Percentiles rank a stretch among this genome's conserved stretches.
phyloP scores from a whole-genome alignment of 768 basidiomycete genomes.

The Candolleomyces efflorescens region DNA sequence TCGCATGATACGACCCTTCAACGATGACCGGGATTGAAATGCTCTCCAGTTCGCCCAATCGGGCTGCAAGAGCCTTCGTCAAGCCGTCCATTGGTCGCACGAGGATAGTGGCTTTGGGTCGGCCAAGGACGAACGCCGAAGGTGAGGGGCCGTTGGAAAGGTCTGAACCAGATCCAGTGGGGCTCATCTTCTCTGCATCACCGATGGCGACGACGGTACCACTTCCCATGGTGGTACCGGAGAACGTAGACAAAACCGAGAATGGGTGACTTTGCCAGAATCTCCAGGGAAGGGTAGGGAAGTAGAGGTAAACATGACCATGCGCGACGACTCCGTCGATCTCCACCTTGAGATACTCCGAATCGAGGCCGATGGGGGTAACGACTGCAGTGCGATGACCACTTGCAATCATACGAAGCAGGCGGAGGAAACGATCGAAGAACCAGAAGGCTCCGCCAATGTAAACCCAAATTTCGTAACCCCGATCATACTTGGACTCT shows the following conservation, averaged over 20 bases:
- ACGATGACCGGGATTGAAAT: conserved; percentile 6
- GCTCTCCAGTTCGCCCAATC: not conserved
- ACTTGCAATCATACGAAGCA: conserved; percentile 4
- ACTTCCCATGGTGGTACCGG: not conserved
- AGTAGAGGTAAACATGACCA: conserved; percentile 9
- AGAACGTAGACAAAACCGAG: conserved; percentile 5
- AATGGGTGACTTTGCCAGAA: conserved; percentile 10
- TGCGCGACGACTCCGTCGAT: conserved; percentile 4
- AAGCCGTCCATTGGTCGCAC: conserved; percentile 6
- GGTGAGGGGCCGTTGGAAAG: not conserved
- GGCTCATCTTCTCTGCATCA: not conserved
- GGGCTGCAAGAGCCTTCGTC: not conserved
- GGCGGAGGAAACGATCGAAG: conserved; percentile 1
- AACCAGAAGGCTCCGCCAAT: conserved; percentile 4
- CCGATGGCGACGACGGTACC: too few species aligned
- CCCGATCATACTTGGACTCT: conserved; percentile 4
- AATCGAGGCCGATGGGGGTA: not conserved
- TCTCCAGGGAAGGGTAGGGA: conserved; percentile 6
- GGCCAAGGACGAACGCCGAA: not conserved
- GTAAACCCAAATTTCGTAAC: conserved; percentile 12
- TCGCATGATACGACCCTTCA: conserved; percentile 9
- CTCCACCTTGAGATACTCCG: conserved; percentile 5
- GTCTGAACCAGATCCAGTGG: not conserved
- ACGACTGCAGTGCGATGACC: conserved; percentile 2
- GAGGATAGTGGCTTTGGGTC: conserved; percentile 1